Evolutionary conservation across 192 early-diverging fungal genomes (phyloP).

Genomic region (Anaeromyces robustus): DNA sequence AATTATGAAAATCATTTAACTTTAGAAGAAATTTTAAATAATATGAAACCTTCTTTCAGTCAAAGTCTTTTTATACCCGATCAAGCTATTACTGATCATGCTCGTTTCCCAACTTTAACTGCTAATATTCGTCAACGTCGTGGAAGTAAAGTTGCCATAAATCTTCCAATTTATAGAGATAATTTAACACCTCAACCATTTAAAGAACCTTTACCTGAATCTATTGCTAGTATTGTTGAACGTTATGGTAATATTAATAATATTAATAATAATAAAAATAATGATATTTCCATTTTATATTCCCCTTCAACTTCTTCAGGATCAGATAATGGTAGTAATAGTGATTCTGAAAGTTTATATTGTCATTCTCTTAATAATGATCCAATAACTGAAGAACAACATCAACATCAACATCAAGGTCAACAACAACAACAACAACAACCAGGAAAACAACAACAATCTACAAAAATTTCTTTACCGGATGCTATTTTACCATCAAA

Average conservation of each 20-base stretch:
- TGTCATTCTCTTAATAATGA: neutral
- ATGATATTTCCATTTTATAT: no score
- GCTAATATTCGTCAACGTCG: slow-evolving; percentile 87
- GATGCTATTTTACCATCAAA: neutral
- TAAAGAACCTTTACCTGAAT: slow-evolving; percentile 50
- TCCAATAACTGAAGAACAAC: neutral
- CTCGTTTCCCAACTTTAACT: slow-evolving; percentile 82
- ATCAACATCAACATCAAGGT: no score
- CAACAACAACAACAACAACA: no score
- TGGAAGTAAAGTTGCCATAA: slow-evolving; percentile 85
- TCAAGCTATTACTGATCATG: slow-evolving; percentile 85
- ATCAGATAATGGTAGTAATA: neutral
- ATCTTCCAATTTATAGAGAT: slow-evolving; percentile 90
- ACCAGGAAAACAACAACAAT: no score
- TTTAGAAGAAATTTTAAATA: neutral
- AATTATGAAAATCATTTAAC: neutral
- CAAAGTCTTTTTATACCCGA: slow-evolving; percentile 86
- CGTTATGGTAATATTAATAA: neutral
- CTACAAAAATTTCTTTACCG: neutral
- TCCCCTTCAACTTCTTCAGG: neutral
- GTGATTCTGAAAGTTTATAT: neutral
- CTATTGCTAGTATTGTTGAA: slow-evolving; percentile 16
- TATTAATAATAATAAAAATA: neutral
- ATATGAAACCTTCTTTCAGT: neutral
- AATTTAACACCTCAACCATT: slow-evolving; percentile 77